Evolutionary conservation across 1,284 basidiomycete genomes (phyloP).

Genomic region (Vanrija pseudolonga): DNA sequence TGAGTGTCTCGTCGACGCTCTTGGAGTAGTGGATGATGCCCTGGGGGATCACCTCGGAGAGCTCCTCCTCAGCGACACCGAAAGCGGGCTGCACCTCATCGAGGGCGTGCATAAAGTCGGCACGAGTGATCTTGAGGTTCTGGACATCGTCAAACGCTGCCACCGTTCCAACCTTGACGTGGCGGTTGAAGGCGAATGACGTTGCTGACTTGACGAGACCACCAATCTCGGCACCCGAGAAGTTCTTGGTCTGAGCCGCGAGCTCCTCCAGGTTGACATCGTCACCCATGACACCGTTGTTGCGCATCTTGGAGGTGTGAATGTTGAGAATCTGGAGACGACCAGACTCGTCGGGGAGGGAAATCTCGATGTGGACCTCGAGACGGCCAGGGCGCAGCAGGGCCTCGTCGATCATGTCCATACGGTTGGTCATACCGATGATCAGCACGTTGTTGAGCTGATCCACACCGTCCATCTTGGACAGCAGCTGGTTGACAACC

Average conservation of each 20-base stretch:
- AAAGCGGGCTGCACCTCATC: conserved; percentile 96
- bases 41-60: conserved; percentile 90
- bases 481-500: conserved; percentile 96
- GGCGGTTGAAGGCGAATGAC: conserved; percentile 94
- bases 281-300: conserved; percentile 80
- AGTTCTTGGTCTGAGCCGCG: conserved; percentile 88
- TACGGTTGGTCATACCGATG: conserved; percentile 98
- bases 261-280: conserved; percentile 86
- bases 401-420: conserved; percentile 99
- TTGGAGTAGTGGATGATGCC: conserved; percentile 94
- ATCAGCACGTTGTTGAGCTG: conserved; percentile 99
- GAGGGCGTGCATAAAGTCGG: conserved; percentile 86
- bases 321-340: conserved; percentile 92
- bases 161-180: conserved; percentile 96
- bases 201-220: conserved; percentile 98
- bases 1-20: conserved; percentile 69
- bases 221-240: conserved; percentile 93
- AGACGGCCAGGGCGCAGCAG: conserved; percentile 95
- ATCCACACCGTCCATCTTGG: conserved; percentile 99
- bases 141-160: conserved; percentile 97
- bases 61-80: conserved; percentile 95
- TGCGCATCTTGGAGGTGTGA: conserved; percentile 92
- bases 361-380: conserved; percentile 99
- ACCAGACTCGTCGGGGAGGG: conserved; percentile 89
- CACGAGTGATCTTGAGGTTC: conserved; percentile 79